Evolutionary conservation across 306 rosid genomes (phyloP).

Genomic region (Castanea mollissima): DNA sequence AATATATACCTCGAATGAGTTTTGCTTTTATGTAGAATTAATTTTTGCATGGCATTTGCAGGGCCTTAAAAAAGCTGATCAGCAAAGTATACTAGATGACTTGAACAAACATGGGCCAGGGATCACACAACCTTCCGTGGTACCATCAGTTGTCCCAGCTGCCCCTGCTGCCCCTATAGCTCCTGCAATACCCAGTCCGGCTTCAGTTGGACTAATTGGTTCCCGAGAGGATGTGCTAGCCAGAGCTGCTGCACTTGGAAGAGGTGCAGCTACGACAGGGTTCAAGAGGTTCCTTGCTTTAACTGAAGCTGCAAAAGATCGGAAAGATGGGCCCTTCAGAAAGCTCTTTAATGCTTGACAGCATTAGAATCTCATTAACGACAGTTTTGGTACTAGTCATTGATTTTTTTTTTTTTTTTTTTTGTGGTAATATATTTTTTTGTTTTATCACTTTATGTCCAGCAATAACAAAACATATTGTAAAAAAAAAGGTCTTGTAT

Average conservation of each 20-base stretch:
- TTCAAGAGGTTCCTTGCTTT: slow-evolving; percentile 96
- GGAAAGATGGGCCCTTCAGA: slow-evolving; percentile 95
- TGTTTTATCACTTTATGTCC: too few relatives aligned
- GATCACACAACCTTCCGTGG: slow-evolving; percentile 63
- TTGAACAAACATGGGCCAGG: slow-evolving; percentile 92
- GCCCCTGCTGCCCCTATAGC: slow-evolving; percentile 41
- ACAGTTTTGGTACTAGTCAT: neutral
- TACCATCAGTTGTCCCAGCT: slow-evolving; percentile 45
- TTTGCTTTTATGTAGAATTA: slow-evolving; percentile 11
- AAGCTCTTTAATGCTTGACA: slow-evolving; percentile 81
- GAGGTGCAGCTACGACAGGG: slow-evolving; percentile 98
- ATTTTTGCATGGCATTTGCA: slow-evolving; percentile 34
- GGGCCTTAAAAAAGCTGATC: slow-evolving; percentile 93
- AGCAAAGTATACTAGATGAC: slow-evolving; percentile 88
- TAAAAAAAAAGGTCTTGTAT: too few relatives aligned
- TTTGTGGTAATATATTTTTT: too few relatives aligned
- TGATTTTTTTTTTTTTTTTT: too few relatives aligned
- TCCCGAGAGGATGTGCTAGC: slow-evolving; percentile 89
- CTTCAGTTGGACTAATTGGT: slow-evolving; percentile 55
- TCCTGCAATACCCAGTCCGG: slow-evolving; percentile 47
- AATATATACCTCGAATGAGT: neutral
- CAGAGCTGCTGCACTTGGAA: slow-evolving; percentile 97
- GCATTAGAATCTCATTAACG: neutral
- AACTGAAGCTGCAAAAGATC: slow-evolving; percentile 97
- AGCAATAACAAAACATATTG: too few relatives aligned